phyloP scores from a whole-genome alignment of 176 grass and related monocot species.

The Bolboschoenus planiculmis region DNA sequence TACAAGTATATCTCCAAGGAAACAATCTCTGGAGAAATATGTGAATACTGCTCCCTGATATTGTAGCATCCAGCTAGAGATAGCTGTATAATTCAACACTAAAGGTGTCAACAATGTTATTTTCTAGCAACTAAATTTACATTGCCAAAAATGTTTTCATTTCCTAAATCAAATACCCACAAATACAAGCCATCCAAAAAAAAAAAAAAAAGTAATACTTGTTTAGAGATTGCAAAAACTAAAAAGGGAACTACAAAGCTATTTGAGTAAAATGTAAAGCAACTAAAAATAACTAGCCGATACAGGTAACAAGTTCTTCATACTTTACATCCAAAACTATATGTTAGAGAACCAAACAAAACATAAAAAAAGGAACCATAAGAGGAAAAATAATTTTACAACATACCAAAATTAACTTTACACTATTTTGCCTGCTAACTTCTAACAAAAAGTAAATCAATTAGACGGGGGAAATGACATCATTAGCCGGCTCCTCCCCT shows the following conservation, averaged over 20 bases:
- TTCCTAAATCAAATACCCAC: background rate
- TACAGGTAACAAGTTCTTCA: background rate
- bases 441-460: constrained; percentile 22
- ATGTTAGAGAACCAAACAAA: background rate
- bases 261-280: background rate
- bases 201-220: background rate
- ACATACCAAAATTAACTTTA: constrained; percentile 21
- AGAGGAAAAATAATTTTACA: constrained; percentile 19
- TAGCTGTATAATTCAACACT: no score
- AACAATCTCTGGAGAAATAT: no score
- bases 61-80: no score
- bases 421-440: constrained; percentile 6
- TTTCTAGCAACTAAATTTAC: background rate
- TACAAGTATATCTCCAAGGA: no score
- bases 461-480: constrained; percentile 20
- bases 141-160: background rate
- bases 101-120: background rate
- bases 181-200: background rate
- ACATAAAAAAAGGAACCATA: background rate
- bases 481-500: constrained; percentile 25
- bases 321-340: background rate
- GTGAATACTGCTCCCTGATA: no score
- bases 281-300: background rate
- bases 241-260: background rate
- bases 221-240: background rate